Percentiles rank a stretch among this genome's conserved stretches.
Conservation (phyloP, 148 eudicot species). For the Rhododendron kiyosumense region DNA sequence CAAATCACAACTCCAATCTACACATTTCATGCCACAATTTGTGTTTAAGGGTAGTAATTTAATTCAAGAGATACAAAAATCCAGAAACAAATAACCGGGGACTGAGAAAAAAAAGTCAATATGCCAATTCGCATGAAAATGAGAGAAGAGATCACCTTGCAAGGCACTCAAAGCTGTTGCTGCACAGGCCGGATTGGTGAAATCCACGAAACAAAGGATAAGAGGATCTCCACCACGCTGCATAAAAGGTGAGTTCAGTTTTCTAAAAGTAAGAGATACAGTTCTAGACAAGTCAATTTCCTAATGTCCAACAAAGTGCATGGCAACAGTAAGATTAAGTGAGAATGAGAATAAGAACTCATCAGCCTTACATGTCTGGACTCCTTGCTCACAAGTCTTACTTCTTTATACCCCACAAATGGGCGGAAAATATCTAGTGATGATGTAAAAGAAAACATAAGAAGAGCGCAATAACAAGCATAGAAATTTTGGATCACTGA, state of each 20-base stretch:
- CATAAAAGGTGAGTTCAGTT: conserved; percentile 13
- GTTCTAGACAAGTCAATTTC: not conserved
- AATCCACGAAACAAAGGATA: conserved; percentile 70
- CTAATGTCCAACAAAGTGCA: not conserved
- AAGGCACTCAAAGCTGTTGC: conserved; percentile 77
- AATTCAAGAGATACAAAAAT: not conserved
- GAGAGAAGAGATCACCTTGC: conserved; percentile 49
- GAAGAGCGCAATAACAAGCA: conserved; percentile 5
- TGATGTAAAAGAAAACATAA: conserved; percentile 12
- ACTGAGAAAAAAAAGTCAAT: not conserved
- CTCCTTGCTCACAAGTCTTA: conserved; percentile 66
- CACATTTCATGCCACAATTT: not conserved
- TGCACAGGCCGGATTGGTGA: conserved; percentile 58
- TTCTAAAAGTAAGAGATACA: not conserved
- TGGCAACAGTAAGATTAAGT: not conserved
- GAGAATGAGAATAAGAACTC: not conserved
- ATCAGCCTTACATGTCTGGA: conserved; percentile 61
- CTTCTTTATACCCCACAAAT: conserved; percentile 80
- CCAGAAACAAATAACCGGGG: not conserved
- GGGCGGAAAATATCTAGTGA: conserved; percentile 77
- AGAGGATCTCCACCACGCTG: conserved; percentile 72
- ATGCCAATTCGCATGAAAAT: not conserved
- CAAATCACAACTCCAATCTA: not conserved
- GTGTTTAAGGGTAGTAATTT: not conserved
- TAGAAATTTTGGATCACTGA: not conserved